A percentile compares a stretch with the other conserved stretches of the same genome.
phyloP scores from a whole-genome alignment of 768 basidiomycete genomes.

The Mrakia frigida region DNA sequence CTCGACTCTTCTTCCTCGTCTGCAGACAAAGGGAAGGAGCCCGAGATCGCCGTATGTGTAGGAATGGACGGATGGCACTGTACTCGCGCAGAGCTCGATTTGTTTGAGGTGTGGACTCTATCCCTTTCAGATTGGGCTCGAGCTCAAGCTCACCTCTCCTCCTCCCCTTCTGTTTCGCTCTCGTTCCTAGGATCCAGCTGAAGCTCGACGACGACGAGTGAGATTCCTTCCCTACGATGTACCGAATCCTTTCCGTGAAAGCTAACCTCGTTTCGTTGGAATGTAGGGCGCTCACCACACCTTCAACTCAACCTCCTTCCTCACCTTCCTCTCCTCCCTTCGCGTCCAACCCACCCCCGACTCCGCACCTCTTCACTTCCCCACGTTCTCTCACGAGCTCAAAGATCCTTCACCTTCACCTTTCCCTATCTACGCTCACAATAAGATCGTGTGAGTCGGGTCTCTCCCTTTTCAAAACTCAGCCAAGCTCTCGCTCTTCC shows the following conservation, averaged over 20 bases:
- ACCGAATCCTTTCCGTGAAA: no score
- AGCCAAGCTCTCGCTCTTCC: neutral
- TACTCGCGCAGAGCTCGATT: conserved; percentile 68
- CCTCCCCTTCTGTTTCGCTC: neutral
- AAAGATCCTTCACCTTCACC: conserved; percentile 74
- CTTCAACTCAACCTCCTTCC: conserved; percentile 71
- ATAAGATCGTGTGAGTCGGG: conserved; percentile 57
- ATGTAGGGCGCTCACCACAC: conserved; percentile 86
- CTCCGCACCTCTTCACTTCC: conserved; percentile 52
- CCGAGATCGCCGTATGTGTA: conserved; percentile 57
- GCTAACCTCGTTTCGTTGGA: no score
- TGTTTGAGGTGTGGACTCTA: conserved; percentile 49
- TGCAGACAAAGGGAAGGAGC: conserved; percentile 22
- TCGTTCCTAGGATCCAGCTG: conserved; percentile 54
- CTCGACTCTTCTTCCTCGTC: conserved; percentile 37
- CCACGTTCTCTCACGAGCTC: conserved; percentile 77
- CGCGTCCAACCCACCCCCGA: neutral
- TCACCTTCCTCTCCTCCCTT: conserved; percentile 54
- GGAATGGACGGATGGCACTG: conserved; percentile 91
- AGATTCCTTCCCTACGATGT: no score
- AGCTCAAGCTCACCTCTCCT: neutral
- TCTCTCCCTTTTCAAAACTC: neutral
- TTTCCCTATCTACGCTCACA: conserved; percentile 55
- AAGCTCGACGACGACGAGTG: conserved; percentile 66
- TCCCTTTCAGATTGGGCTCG: no score